Base-by-base conservation (phyloP, 1,284 basidiomycete genomes). In the Ustilago esculenta region DNA sequence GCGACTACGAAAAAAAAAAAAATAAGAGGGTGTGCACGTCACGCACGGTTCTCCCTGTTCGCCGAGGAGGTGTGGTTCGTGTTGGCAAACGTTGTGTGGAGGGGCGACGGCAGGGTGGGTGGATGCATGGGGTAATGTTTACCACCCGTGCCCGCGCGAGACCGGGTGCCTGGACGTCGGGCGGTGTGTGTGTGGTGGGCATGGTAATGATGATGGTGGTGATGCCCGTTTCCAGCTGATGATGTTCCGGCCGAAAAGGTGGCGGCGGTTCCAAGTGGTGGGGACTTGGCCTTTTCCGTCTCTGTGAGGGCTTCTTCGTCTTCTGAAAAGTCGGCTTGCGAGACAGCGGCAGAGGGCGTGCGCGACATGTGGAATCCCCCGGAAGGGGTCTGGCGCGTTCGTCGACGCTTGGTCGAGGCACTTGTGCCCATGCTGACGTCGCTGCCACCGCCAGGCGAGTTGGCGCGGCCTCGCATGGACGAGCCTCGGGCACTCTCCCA, bases 401-500 rank as follows among this genome's bases (percentile, higher is more conserved):
- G 41, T 18, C 66, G 42, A n/a, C 70, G 58, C 40, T 71, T 72
- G 37, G 68, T 59, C 2, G 72, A 74, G 7, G 59, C 69, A 40
- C 54, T 71, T 10, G 70, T 70, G 32, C 53, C 73, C 72, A 73
- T 73, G 43, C 57, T 61, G 17, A 65, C 54, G 35, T 73, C 65
- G 45, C 61, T 66, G 11, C 59, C 66, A 11, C 57, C 71, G 4
- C 61, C 61, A 17, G 66, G 56, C 12, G 66, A 69, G 18, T 48
- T 51, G 29, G 67, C 60, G 6, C 59, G 64, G 7, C 66, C 55
- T 15, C 46, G 52, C 57, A 50, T 66, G 24, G 64, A 66, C 23
- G 49, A 65, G 14, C 67, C 68, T 29, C 67, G 46, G 4, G 67
- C 68, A 30, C 60, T 60, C 45, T 69, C 65, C 70, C 70, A 69